Conservation (phyloP, 306 rosid species). For the Vachellia collinsii region DNA sequence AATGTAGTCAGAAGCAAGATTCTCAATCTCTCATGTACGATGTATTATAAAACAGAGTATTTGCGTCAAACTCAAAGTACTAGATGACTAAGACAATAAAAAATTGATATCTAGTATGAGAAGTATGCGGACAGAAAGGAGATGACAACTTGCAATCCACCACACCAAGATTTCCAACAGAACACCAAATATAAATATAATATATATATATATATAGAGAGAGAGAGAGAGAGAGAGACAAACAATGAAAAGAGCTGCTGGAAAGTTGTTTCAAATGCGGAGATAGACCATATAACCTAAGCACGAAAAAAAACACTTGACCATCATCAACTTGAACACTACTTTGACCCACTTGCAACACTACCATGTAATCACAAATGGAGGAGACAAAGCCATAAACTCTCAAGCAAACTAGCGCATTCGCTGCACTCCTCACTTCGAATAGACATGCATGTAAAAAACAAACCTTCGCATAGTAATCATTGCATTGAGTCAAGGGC, state of each 20-base stretch:
- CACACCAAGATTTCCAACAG: background rate
- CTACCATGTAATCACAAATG: background rate
- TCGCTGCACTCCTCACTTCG: constrained; percentile 5
- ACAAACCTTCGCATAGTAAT: background rate
- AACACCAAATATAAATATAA: background rate
- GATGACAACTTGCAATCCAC: background rate
- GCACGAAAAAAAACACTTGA: background rate
- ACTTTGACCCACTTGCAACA: background rate
- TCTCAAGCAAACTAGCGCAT: background rate
- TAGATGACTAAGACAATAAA: background rate
- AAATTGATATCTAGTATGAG: background rate
- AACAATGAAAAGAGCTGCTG: background rate
- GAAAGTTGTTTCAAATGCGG: constrained; percentile 8
- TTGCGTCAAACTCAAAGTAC: background rate
- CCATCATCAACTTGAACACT: background rate
- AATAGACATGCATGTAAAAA: background rate
- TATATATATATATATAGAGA: background rate
- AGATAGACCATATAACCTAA: background rate
- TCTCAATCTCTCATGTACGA: background rate
- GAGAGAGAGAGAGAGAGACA: no score
- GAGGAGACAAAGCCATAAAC: background rate
- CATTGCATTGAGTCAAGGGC: background rate
- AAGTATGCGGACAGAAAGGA: background rate
- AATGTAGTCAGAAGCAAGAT: background rate
- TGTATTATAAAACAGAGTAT: background rate